A percentile compares a stretch with the other conserved stretches of the same genome.
Evolutionary conservation across 257 asterid genomes (phyloP).

Genomic region (Plantago ovata): DNA sequence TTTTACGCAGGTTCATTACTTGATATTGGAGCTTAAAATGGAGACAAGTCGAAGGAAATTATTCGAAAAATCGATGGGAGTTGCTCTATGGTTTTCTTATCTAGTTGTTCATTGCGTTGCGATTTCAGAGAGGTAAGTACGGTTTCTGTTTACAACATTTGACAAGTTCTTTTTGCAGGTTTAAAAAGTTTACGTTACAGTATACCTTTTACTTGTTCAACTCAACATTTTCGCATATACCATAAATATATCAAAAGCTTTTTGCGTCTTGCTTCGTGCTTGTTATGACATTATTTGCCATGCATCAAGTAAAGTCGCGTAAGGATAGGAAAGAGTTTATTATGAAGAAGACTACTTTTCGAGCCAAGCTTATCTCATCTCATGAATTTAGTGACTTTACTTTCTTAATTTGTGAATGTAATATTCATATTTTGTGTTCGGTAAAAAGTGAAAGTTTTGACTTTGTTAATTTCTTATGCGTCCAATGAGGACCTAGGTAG

Average conservation of each 20-base stretch:
- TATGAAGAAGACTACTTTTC: too few relatives aligned
- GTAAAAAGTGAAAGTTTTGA: too few relatives aligned
- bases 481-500: too few relatives aligned
- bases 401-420: too few relatives aligned
- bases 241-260: not conserved
- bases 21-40: slow-evolving; percentile 6
- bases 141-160: not conserved
- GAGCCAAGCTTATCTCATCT: too few relatives aligned
- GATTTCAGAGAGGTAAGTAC: slow-evolving; percentile 31
- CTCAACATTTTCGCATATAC: not conserved
- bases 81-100: slow-evolving; percentile 15
- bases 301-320: too few relatives aligned
- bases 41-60: slow-evolving; percentile 12
- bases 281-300: too few relatives aligned
- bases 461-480: too few relatives aligned
- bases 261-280: not conserved
- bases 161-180: not conserved
- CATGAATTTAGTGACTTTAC: too few relatives aligned
- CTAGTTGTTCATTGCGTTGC: slow-evolving; percentile 15
- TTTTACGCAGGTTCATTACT: too few relatives aligned
- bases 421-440: too few relatives aligned
- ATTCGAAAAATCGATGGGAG: slow-evolving; percentile 10
- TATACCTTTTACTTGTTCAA: not conserved
- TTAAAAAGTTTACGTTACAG: not conserved
- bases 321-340: too few relatives aligned